These are phyloP conservation scores for Picochlorum costavermella DNA, from an alignment of 139 green algal species.

Conservation along the genomic window DNA sequence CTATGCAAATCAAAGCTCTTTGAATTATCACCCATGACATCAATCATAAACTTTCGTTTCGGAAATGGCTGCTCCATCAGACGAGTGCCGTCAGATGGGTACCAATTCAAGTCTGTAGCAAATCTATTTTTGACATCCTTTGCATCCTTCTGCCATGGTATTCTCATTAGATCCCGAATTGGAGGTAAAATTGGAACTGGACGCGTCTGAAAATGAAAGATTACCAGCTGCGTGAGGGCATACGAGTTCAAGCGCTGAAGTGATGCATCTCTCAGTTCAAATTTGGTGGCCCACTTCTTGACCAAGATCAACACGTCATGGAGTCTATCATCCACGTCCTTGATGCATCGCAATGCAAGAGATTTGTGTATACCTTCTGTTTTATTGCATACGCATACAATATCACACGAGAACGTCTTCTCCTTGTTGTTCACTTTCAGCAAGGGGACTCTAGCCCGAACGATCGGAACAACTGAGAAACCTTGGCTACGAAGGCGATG, in stretches of 20 bases:
- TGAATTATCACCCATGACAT: too few species aligned
- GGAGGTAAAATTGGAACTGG: slow-evolving; percentile 34
- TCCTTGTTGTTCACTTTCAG: neutral
- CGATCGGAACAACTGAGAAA: too few species aligned
- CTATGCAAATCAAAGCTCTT: too few species aligned
- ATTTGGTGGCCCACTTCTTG: slow-evolving; percentile 67
- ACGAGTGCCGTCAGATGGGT: too few species aligned
- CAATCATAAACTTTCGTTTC: too few species aligned
- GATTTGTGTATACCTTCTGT: slow-evolving; percentile 22
- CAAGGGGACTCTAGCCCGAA: neutral
- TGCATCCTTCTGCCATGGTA: too few species aligned
- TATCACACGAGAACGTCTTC: too few species aligned
- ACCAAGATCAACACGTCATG: slow-evolving; percentile 48
- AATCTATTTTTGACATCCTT: too few species aligned
- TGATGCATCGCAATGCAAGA: slow-evolving; percentile 53
- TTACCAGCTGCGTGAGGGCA: slow-evolving; percentile 57
- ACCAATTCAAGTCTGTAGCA: too few species aligned
- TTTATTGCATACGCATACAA: too few species aligned
- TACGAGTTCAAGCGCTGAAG: slow-evolving; percentile 73
- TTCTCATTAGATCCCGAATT: too few species aligned
- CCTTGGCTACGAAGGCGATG: neutral
- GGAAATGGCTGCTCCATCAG: too few species aligned
- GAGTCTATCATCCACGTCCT: slow-evolving; percentile 27
- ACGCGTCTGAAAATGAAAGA: slow-evolving; percentile 42
- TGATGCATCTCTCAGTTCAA: slow-evolving; percentile 62